Base-by-base conservation (phyloP, 164 flowering plant species). In the Piper longum region DNA sequence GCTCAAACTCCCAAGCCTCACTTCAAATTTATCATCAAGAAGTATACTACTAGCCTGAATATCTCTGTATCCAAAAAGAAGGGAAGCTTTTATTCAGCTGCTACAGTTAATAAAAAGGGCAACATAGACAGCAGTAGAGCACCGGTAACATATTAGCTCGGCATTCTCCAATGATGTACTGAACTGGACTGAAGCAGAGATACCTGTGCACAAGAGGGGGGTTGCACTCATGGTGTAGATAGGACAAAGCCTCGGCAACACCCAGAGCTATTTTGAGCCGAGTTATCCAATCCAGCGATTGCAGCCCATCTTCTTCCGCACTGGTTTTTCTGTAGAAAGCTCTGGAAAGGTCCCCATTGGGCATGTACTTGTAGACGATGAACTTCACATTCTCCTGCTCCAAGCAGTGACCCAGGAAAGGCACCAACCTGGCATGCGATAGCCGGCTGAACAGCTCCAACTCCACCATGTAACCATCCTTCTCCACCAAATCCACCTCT, bases 11-110 rank as follows among this genome's bases (percentile, higher is more conserved):
- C 99, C 99, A 39, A 95, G 74, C 62, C 99, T 84, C 58, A 95
- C 99, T 82, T 95, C 98, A 66, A 83, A 95, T 75, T 91, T 91
- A 70, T 95, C 99, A 80, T 95, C 99, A 51, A 91, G 90, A 59
- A 92, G 91, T 60, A 92, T 85, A 74, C 96, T 92, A 77, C 98
- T 89, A 17, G 97, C 97, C 85, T 95, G 99, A 68, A 95, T 81
- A 84, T 95, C 98, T 77, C 99, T 95, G 42, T 65, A 74, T 65
- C 26, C 60, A 48, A 48, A 48, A 48, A 48, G 14, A 5, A 14
- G 36, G 60, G 4, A 26, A 57, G 59, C 8, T 18, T 9, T 18
- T 18, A 57, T 5, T 63, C 51, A 69, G 56, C 67, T 59, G 59
- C 57, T 36, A 14, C 43, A 65, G 17, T 0, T 51, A 54, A 62